Conservation (phyloP, 176 grass and related monocot species). For the Hordeum vulgare region MorexV3_pseudomolecules_assembly NC_058524.1:596109672-596110171, state of each 20-base stretch:
- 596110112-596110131: slow-evolving; percentile 10
- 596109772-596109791: too few species aligned
- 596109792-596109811: too few species aligned
- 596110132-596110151: not conserved
- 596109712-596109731: too few species aligned
- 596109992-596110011: not conserved
- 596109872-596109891: too few species aligned
- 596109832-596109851: too few species aligned
- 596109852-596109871: too few species aligned
- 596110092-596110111: not conserved
- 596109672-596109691: too few species aligned
- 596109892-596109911: too few species aligned
- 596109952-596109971: not conserved
- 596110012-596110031: not conserved
- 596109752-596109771: too few species aligned
- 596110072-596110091: not conserved
- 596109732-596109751: too few species aligned
- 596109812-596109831: too few species aligned
- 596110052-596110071: not conserved
- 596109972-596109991: not conserved
- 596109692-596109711: too few species aligned
- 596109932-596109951: not conserved
- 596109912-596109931: not conserved
- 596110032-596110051: not conserved
- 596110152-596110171: not conserved